Percentiles rank a stretch among this genome's conserved stretches.
These are phyloP conservation scores for Globomyces sp. DNA, from an alignment of 371 early-diverging fungal species.

Conservation along the genomic window DNA sequence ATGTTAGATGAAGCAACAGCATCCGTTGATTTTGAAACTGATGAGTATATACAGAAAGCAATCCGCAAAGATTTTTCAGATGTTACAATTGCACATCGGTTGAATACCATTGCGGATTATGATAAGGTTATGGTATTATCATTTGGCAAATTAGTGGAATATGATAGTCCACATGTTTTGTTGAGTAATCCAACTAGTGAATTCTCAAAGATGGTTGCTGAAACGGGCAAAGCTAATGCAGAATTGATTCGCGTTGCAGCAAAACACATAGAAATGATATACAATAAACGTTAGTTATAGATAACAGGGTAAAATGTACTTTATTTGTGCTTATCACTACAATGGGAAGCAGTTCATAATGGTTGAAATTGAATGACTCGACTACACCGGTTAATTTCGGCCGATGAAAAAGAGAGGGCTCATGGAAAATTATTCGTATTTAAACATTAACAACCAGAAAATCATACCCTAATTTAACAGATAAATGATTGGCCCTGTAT, in stretches of 20 bases:
- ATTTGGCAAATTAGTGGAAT: slow-evolving; percentile 15
- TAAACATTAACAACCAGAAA: too few relatives aligned
- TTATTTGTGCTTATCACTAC: too few relatives aligned
- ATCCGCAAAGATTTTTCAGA: slow-evolving; percentile 54
- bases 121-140: slow-evolving; percentile 20
- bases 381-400: too few relatives aligned
- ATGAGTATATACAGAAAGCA: slow-evolving; percentile 59
- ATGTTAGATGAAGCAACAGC: slow-evolving; percentile 49
- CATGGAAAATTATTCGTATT: too few relatives aligned
- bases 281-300: too few relatives aligned
- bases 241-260: slow-evolving; percentile 18
- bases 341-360: too few relatives aligned
- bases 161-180: neutral
- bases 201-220: slow-evolving; percentile 9
- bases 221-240: slow-evolving; percentile 34
- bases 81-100: slow-evolving; percentile 61
- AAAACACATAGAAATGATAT: too few relatives aligned
- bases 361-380: too few relatives aligned
- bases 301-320: too few relatives aligned
- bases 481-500: too few relatives aligned
- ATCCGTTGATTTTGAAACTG: slow-evolving; percentile 50
- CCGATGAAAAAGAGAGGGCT: too few relatives aligned
- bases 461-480: too few relatives aligned
- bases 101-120: slow-evolving; percentile 41
- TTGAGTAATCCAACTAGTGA: neutral